A percentile compares a stretch with the other conserved stretches of the same genome.
Conservation (phyloP, 768 basidiomycete genomes). For the Xerocomellus intermedius region DNA sequence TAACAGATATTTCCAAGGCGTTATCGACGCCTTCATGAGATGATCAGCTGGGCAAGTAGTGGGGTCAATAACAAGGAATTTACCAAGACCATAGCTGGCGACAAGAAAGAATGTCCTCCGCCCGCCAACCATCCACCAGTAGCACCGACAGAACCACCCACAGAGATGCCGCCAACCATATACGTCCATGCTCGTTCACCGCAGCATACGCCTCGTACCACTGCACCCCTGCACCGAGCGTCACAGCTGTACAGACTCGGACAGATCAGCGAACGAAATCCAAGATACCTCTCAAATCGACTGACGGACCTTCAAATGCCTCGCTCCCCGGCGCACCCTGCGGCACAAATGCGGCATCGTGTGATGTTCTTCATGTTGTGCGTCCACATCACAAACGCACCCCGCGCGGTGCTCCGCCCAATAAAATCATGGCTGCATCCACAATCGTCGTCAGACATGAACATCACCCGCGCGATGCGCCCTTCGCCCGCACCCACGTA, state of each 20-base stretch:
- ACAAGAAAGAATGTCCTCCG: slow-evolving; percentile 44
- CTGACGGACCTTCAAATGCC: background rate
- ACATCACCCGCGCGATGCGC: background rate
- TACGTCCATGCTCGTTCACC: slow-evolving; percentile 33
- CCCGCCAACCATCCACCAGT: slow-evolving; percentile 50
- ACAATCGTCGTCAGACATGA: background rate
- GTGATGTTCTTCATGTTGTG: slow-evolving; percentile 40
- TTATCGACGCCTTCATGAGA: slow-evolving; percentile 43
- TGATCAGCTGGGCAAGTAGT: background rate
- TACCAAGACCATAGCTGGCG: slow-evolving; percentile 46
- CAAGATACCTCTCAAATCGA: background rate
- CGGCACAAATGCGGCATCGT: slow-evolving; percentile 31
- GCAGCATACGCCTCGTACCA: slow-evolving; percentile 44
- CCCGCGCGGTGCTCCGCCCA: slow-evolving; percentile 39
- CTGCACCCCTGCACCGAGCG: slow-evolving; percentile 43
- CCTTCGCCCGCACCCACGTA: background rate
- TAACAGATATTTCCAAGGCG: slow-evolving; percentile 43
- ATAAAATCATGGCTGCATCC: slow-evolving; percentile 36
- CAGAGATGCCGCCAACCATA: slow-evolving; percentile 43
- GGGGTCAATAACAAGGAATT: background rate
- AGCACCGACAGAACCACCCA: slow-evolving; percentile 32
- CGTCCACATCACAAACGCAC: slow-evolving; percentile 41
- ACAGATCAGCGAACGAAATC: background rate
- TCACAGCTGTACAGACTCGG: slow-evolving; percentile 31
- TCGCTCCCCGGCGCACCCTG: slow-evolving; percentile 26